Evolutionary conservation across 352 stramenopile genomes (phyloP).

Genomic region (Phytophthora aleatoria): DNA sequence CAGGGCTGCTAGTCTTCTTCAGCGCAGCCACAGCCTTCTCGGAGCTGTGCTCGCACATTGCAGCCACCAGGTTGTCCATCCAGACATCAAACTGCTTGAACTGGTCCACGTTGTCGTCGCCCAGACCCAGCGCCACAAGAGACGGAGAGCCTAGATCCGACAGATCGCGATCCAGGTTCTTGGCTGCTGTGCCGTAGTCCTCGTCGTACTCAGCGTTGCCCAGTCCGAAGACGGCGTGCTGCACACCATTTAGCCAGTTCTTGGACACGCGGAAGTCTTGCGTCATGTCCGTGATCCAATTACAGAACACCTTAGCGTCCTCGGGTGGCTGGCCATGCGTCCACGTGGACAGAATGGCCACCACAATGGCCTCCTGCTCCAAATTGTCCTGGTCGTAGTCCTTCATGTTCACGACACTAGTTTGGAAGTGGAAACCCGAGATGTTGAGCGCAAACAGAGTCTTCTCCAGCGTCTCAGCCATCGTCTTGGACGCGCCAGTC

Average conservation of each 20-base stretch:
- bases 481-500: conserved; percentile 79
- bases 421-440: conserved; percentile 81
- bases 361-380: conserved; percentile 84
- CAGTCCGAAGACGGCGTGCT: conserved; percentile 85
- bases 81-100: conserved; percentile 81
- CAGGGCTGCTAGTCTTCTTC: conserved; percentile 17
- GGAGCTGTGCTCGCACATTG: conserved; percentile 80
- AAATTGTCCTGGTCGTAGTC: conserved; percentile 91
- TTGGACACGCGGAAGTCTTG: conserved; percentile 90
- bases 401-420: conserved; percentile 86
- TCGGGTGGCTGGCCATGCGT: conserved; percentile 77
- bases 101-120: conserved; percentile 88
- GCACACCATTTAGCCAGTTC: conserved; percentile 69
- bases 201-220: conserved; percentile 91
- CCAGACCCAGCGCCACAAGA: conserved; percentile 66
- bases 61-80: conserved; percentile 78
- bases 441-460: conserved; percentile 84
- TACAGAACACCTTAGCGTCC: conserved; percentile 79
- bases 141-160: conserved; percentile 61
- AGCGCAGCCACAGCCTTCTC: conserved; percentile 29
- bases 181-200: conserved; percentile 82
- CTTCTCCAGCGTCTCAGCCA: conserved; percentile 78
- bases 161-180: conserved; percentile 70
- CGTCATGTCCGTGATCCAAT: conserved; percentile 89
- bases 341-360: conserved; percentile 89